phyloP scores from a whole-genome alignment of 1,284 basidiomycete genomes.

The Melampsora americana region DNA sequence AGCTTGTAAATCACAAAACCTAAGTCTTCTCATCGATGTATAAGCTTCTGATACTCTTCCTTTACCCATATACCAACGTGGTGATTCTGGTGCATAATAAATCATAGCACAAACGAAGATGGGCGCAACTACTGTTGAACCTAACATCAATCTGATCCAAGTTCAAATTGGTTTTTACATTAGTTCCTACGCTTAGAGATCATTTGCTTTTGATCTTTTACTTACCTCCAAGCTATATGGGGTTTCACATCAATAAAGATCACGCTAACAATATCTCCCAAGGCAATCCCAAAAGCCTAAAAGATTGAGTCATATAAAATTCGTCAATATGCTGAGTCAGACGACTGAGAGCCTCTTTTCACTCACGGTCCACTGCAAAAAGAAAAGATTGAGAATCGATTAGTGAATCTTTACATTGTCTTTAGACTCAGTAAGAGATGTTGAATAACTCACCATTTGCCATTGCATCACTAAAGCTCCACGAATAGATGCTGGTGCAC shows the following conservation, averaged over 20 bases:
- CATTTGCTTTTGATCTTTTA: neutral
- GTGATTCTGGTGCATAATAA: conserved; percentile 40
- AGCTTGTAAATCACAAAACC: conserved; percentile 38
- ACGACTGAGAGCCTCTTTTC: too few relatives aligned
- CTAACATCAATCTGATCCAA: conserved; percentile 31
- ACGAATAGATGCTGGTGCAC: conserved; percentile 67
- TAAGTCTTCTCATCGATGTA: conserved; percentile 5
- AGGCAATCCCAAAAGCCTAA: conserved; percentile 43
- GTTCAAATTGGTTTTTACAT: too few relatives aligned
- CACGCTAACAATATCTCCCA: conserved; percentile 40
- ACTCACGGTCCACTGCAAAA: conserved; percentile 33
- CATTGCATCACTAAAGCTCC: conserved; percentile 76
- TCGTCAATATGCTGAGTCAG: neutral
- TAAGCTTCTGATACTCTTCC: conserved; percentile 14
- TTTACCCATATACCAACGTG: conserved; percentile 40
- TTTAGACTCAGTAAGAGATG: too few relatives aligned
- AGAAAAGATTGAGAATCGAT: neutral
- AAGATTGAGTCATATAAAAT: neutral
- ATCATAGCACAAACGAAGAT: conserved; percentile 42
- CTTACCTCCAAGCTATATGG: conserved; percentile 19
- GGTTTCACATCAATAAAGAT: conserved; percentile 41
- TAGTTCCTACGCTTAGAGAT: neutral
- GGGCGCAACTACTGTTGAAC: conserved; percentile 40
- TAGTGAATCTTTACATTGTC: too few relatives aligned
- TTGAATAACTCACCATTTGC: conserved; percentile 48